Percentiles rank a stretch among this genome's conserved stretches.
These are phyloP conservation scores for Venturiaceae sp. DNA, from an alignment of 2,329 filamentous ascomycete species.

Conservation along the genomic window DNA sequence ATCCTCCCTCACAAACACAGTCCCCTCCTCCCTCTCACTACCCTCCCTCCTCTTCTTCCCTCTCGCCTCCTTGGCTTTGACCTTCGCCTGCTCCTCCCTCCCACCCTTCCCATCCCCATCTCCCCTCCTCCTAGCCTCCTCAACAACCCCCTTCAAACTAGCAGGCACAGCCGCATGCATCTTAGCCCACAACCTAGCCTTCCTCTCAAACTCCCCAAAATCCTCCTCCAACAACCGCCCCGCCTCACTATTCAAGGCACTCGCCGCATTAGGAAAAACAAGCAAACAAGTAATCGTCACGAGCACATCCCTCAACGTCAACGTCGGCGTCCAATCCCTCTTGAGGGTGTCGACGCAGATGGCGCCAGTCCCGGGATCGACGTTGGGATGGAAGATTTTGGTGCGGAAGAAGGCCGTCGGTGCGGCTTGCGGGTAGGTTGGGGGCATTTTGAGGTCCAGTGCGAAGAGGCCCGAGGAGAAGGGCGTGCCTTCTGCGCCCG, in stretches of 20 bases:
- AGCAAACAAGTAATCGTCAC: conserved; percentile 50
- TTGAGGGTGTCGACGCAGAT: conserved; percentile 58
- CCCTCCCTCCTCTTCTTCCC: background rate
- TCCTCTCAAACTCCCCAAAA: conserved; percentile 45
- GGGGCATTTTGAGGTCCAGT: conserved; percentile 49
- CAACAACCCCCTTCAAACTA: conserved; percentile 33
- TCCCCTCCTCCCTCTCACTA: conserved; percentile 15
- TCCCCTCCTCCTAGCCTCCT: conserved; percentile 36
- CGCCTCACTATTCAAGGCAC: conserved; percentile 51
- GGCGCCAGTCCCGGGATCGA: conserved; percentile 50
- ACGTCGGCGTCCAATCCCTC: conserved; percentile 48
- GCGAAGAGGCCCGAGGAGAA: conserved; percentile 50
- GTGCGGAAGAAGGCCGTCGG: conserved; percentile 52
- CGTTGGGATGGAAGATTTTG: conserved; percentile 55
- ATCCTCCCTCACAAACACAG: conserved; percentile 14
- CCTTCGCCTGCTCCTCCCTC: conserved; percentile 10
- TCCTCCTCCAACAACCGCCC: conserved; percentile 50
- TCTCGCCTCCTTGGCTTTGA: conserved; percentile 2
- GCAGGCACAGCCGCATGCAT: conserved; percentile 48
- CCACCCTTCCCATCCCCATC: background rate
- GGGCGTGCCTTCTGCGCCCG: conserved; percentile 50
- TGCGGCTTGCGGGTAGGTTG: conserved; percentile 42
- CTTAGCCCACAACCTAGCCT: conserved; percentile 51
- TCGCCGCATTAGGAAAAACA: conserved; percentile 55
- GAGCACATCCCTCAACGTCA: conserved; percentile 51